These are phyloP conservation scores for Aphanoascus verrucosus DNA, from an alignment of 2,329 filamentous ascomycete genomes.

Conservation along the genomic window DNA sequence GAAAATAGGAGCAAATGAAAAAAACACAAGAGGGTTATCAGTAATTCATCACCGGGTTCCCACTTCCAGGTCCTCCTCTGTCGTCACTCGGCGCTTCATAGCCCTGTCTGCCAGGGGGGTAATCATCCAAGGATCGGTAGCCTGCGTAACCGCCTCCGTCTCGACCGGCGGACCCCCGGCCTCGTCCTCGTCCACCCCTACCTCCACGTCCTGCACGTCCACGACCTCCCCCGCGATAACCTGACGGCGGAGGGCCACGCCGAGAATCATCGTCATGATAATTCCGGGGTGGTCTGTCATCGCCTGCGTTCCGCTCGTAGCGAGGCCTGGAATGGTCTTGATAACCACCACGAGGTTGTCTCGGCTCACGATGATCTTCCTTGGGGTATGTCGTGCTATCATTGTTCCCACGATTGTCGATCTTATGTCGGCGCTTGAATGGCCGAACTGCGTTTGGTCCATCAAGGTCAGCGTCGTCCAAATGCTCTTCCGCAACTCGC, in stretches of 20 bases:
- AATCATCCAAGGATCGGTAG: slow-evolving; percentile 60
- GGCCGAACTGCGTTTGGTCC: slow-evolving; percentile 49
- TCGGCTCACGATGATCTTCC: slow-evolving; percentile 22
- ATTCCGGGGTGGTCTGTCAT: slow-evolving; percentile 17
- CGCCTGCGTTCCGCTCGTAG: slow-evolving; percentile 21
- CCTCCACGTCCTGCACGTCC: slow-evolving; percentile 38
- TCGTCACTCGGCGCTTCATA: slow-evolving; percentile 26
- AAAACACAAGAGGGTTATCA: slow-evolving; percentile 17
- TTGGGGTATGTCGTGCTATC: slow-evolving; percentile 21
- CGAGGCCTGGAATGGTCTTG: slow-evolving; percentile 23
- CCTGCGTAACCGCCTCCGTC: slow-evolving; percentile 40
- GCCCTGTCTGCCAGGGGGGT: slow-evolving; percentile 20
- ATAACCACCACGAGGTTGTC: slow-evolving; percentile 17
- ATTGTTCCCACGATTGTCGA: slow-evolving; percentile 47
- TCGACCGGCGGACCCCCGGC: slow-evolving; percentile 39
- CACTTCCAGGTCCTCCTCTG: slow-evolving; percentile 21
- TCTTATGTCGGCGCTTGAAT: slow-evolving; percentile 49
- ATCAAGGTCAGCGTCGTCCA: slow-evolving; percentile 48
- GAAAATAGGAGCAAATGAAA: background rate
- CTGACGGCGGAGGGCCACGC: slow-evolving; percentile 16
- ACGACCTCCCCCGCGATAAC: slow-evolving; percentile 26
- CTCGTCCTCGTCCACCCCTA: slow-evolving; percentile 30
- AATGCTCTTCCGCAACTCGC: slow-evolving; percentile 63
- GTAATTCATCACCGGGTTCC: slow-evolving; percentile 33
- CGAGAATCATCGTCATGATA: slow-evolving; percentile 37